Evolutionary conservation across 106 monocot species (phyloP).

Genomic region (Dendrobium chrysotoxum): DNA sequence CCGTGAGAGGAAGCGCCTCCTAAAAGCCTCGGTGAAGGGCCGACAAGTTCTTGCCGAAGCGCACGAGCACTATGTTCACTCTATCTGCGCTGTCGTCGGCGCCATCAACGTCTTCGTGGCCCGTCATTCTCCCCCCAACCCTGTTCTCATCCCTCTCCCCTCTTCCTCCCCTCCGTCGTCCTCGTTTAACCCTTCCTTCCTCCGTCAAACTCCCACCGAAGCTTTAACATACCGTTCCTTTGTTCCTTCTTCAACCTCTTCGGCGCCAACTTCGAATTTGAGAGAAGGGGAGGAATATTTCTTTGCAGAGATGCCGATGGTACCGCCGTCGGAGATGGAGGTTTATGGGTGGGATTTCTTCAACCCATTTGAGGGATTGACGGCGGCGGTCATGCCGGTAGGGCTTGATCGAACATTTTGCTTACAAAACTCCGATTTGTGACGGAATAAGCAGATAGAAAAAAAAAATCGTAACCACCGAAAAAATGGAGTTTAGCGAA

Average conservation of each 20-base stretch:
- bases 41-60: slow-evolving; percentile 63
- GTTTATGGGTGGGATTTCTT: slow-evolving; percentile 93
- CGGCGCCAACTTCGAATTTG: background rate
- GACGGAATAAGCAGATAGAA: no score
- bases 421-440: no score
- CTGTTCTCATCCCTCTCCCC: slow-evolving; percentile 48
- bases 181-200: slow-evolving; percentile 13
- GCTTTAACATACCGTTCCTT: slow-evolving; percentile 13
- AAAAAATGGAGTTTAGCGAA: no score
- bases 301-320: slow-evolving; percentile 13
- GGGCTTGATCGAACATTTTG: slow-evolving; percentile 21
- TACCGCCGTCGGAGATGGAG: slow-evolving; percentile 23
- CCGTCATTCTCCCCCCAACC: slow-evolving; percentile 61
- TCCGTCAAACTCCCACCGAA: slow-evolving; percentile 35
- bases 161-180: slow-evolving; percentile 24
- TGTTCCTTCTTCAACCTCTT: slow-evolving; percentile 5
- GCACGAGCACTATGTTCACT: slow-evolving; percentile 49
- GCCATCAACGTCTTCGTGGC: slow-evolving; percentile 63
- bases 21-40: slow-evolving; percentile 69
- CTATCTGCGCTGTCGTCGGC: slow-evolving; percentile 57
- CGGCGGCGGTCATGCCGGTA: slow-evolving; percentile 23
- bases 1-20: slow-evolving; percentile 67
- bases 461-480: no score
- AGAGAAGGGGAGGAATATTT: slow-evolving; percentile 29
- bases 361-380: slow-evolving; percentile 74